Evolutionary conservation across 805 yeast genomes (phyloP).

Genomic region (Metschnikowia vanudenii): DNA sequence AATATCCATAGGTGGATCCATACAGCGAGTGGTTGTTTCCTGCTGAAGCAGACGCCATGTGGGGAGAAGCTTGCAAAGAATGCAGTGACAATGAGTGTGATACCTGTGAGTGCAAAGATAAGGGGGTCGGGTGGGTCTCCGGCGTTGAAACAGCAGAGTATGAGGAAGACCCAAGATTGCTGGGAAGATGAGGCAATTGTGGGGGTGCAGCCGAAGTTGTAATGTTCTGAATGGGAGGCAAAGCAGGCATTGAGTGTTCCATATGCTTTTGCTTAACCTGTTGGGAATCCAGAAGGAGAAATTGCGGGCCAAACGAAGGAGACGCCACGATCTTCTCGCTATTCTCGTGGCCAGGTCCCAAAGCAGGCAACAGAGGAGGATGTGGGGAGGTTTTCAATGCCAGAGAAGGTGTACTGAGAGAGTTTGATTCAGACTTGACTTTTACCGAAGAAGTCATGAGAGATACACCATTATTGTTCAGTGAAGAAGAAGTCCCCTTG

Average conservation of each 20-base stretch:
- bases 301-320: slow-evolving; percentile 49
- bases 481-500: slow-evolving; percentile 21
- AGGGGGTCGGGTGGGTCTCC: slow-evolving; percentile 4
- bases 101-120: background rate
- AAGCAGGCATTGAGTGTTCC: slow-evolving; percentile 16
- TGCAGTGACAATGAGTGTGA: background rate
- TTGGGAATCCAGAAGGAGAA: slow-evolving; percentile 21
- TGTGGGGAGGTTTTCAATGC: slow-evolving; percentile 29
- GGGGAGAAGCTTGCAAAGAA: background rate
- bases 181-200: slow-evolving; percentile 27
- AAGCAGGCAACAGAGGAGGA: slow-evolving; percentile 35
- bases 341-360: slow-evolving; percentile 19
- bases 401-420: slow-evolving; percentile 38
- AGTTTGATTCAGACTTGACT: slow-evolving; percentile 9
- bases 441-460: slow-evolving; percentile 26
- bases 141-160: slow-evolving; percentile 11
- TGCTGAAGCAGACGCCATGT: slow-evolving; percentile 1
- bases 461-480: slow-evolving; percentile 28
- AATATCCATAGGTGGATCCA: slow-evolving; percentile 4
- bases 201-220: slow-evolving; percentile 10
- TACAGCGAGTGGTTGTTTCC: background rate
- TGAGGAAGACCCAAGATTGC: slow-evolving; percentile 7
- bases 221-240: slow-evolving; percentile 25
- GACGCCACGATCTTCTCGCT: slow-evolving; percentile 28
- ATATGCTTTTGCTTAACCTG: slow-evolving; percentile 7